phyloP scores from a whole-genome alignment of 768 basidiomycete genomes.

The Naganishia antarctica region DNA sequence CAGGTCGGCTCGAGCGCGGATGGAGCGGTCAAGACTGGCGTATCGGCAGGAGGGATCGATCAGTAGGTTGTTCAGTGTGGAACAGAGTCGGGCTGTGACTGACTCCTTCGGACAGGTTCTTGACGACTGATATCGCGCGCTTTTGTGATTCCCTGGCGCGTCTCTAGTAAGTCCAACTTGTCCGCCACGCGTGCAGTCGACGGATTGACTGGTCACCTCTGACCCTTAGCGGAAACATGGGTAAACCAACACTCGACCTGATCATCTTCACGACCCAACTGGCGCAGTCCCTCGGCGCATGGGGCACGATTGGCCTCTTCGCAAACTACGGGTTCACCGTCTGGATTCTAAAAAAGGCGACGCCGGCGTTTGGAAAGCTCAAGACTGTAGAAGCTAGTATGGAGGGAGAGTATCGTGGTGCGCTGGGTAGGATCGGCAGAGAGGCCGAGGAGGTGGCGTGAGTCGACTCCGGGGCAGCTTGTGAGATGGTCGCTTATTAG shows the following conservation, averaged over 20 bases:
- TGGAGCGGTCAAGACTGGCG: slow-evolving; percentile 32
- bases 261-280: slow-evolving; percentile 89
- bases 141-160: slow-evolving; percentile 82
- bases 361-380: slow-evolving; percentile 85
- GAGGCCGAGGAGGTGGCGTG: slow-evolving; percentile 91
- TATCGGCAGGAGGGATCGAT: slow-evolving; percentile 63
- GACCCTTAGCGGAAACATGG: slow-evolving; percentile 69
- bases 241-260: slow-evolving; percentile 86
- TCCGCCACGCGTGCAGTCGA: neutral
- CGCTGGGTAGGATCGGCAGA: slow-evolving; percentile 75
- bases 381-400: slow-evolving; percentile 81
- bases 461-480: slow-evolving; percentile 42
- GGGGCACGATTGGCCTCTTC: slow-evolving; percentile 76
- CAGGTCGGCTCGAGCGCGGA: slow-evolving; percentile 15
- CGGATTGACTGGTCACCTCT: neutral
- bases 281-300: slow-evolving; percentile 73
- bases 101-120: slow-evolving; percentile 53
- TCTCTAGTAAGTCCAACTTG: slow-evolving; percentile 67
- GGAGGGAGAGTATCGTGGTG: slow-evolving; percentile 86
- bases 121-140: slow-evolving; percentile 84
- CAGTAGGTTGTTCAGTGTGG: slow-evolving; percentile 52
- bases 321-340: slow-evolving; percentile 82
- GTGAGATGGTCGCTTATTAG: neutral
- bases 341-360: slow-evolving; percentile 71
- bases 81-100: neutral